phyloP scores from a whole-genome alignment of 768 basidiomycete genomes.

The Polyporus arcularius region DNA sequence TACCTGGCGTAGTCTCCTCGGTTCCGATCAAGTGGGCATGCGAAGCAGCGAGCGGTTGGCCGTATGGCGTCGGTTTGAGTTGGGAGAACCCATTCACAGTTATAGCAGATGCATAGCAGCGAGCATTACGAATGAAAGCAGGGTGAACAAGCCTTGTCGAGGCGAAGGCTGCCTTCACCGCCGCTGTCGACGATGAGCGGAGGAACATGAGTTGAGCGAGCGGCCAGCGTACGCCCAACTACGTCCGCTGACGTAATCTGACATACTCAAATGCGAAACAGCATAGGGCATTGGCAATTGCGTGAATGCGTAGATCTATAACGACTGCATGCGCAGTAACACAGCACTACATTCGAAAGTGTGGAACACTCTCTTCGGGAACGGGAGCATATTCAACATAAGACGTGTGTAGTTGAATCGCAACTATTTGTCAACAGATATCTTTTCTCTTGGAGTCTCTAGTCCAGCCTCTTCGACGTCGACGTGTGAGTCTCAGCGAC shows the following conservation, averaged over 20 bases:
- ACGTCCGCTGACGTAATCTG: no score
- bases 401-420: background rate
- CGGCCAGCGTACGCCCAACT: background rate
- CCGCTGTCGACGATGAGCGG: slow-evolving; percentile 15
- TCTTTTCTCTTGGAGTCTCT: background rate
- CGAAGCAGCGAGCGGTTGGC: slow-evolving; percentile 75
- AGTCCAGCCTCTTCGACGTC: slow-evolving; percentile 5
- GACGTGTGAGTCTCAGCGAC: background rate
- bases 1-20: slow-evolving; percentile 79
- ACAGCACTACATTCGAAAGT: background rate
- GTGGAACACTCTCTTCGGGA: background rate
- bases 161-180: slow-evolving; percentile 10
- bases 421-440: background rate
- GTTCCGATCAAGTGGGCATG: slow-evolving; percentile 69
- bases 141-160: background rate
- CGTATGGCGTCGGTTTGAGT: slow-evolving; percentile 72
- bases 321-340: background rate
- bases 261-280: no score
- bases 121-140: background rate
- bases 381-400: background rate
- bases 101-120: slow-evolving; percentile 37
- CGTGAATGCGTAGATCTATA: background rate
- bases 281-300: no score
- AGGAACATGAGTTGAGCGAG: slow-evolving; percentile 11
- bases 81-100: slow-evolving; percentile 24